A percentile compares a stretch with the other conserved stretches of the same genome.
Evolutionary conservation across 768 basidiomycete genomes (phyloP).

Genomic region (Collybiopsis confluens): DNA sequence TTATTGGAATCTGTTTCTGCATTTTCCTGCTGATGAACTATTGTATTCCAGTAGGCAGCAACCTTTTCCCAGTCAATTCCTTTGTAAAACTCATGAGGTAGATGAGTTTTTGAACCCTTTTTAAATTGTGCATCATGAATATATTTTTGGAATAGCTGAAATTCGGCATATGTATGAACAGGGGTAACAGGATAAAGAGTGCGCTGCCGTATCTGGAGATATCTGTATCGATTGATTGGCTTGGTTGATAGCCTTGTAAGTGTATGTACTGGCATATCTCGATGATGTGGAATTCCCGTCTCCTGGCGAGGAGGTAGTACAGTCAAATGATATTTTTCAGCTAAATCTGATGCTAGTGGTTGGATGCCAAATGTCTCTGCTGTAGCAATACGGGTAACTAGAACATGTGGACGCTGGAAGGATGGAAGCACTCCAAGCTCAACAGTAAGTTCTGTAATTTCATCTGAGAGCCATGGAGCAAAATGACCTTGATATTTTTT

Average conservation of each 20-base stretch:
- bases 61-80: constrained; percentile 7
- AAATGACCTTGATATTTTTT: constrained; percentile 8
- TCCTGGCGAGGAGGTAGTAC: not conserved
- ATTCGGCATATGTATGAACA: constrained; percentile 11
- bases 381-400: constrained; percentile 15
- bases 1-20: constrained; percentile 4
- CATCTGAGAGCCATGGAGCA: constrained; percentile 14
- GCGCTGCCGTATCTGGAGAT: constrained; percentile 13
- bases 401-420: constrained; percentile 11
- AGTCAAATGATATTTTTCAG: constrained; percentile 2
- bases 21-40: constrained; percentile 7
- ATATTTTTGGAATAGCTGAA: constrained; percentile 3
- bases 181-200: constrained; percentile 11
- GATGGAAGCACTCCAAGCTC: constrained; percentile 6
- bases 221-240: constrained; percentile 8
- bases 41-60: constrained; percentile 12
- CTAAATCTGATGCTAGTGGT: constrained; percentile 6
- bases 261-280: constrained; percentile 4
- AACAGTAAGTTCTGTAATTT: constrained; percentile 13
- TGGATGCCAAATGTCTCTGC: constrained; percentile 13
- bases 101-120: not conserved
- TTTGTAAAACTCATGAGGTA: not conserved
- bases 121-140: not conserved
- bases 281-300: not conserved
- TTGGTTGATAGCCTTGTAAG: constrained; percentile 9